Percentiles rank a stretch among this genome's conserved stretches.
These are phyloP conservation scores for Luffa acutangula DNA, from an alignment of 306 rosid species.

Conservation along the genomic window DNA sequence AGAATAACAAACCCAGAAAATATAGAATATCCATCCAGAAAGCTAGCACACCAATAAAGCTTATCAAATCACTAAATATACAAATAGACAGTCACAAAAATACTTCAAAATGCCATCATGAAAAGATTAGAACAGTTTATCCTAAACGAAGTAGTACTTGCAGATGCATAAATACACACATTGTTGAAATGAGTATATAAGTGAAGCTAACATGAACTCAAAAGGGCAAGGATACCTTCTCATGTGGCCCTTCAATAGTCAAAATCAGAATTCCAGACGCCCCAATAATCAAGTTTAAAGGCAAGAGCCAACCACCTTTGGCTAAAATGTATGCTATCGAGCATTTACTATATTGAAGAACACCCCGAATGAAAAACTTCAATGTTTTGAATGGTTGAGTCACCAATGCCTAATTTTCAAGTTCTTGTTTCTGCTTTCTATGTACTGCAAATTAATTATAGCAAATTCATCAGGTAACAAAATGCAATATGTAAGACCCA, in stretches of 20 bases:
- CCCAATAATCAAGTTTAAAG: conserved; percentile 35
- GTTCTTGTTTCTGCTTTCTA: conserved; percentile 47
- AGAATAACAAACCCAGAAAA: not conserved
- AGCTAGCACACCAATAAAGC: not conserved
- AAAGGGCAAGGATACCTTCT: conserved; percentile 40
- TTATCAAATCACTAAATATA: not conserved
- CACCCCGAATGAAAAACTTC: conserved; percentile 65
- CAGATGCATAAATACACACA: not conserved
- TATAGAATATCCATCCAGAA: not conserved
- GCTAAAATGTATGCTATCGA: conserved; percentile 48
- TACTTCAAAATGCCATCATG: not conserved
- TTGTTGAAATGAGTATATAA: no score
- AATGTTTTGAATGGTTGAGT: conserved; percentile 74
- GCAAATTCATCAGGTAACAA: not conserved
- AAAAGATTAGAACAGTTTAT: not conserved
- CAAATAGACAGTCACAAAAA: not conserved
- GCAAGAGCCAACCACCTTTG: conserved; percentile 89
- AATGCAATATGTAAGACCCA: not conserved
- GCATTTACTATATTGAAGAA: conserved; percentile 43
- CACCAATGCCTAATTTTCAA: conserved; percentile 66
- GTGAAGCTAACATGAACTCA: conserved; percentile 2
- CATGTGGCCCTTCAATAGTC: conserved; percentile 65
- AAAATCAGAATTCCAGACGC: conserved; percentile 49
- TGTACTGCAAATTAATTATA: conserved; percentile 43
- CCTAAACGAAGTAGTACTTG: not conserved